Percentiles rank a stretch among this genome's conserved stretches.
Evolutionary conservation across 306 rosid species (phyloP).

Genomic region (Fagus crenata): DNA sequence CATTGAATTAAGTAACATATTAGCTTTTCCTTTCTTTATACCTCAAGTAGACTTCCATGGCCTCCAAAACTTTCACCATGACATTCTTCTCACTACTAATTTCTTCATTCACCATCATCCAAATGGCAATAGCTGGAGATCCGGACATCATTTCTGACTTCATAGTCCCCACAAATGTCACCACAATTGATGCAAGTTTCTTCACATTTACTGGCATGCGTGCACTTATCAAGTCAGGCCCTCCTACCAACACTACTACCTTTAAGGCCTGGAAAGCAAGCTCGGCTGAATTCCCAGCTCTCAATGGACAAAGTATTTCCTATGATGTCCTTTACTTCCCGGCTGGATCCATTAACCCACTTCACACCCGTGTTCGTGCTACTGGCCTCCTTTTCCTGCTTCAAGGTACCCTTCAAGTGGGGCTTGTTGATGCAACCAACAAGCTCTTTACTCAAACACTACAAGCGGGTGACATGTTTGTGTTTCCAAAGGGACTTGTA

Average conservation of each 20-base stretch:
- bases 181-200: conserved; percentile 31
- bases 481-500: conserved; percentile 56
- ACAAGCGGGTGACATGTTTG: conserved; percentile 43
- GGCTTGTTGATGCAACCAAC: conserved; percentile 46
- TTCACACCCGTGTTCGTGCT: conserved; percentile 51
- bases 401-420: conserved; percentile 47
- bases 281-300: conserved; percentile 43
- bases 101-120: conserved; percentile 19
- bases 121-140: conserved; percentile 40
- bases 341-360: conserved; percentile 39
- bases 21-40: no score
- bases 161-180: conserved; percentile 28
- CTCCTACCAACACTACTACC: neutral
- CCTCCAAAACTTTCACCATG: neutral
- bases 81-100: conserved; percentile 26
- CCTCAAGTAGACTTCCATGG: no score
- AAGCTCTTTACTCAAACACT: conserved; percentile 50
- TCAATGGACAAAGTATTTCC: conserved; percentile 57
- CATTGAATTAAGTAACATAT: no score
- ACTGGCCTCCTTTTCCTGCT: conserved; percentile 45
- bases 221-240: neutral
- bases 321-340: conserved; percentile 51
- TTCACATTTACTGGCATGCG: conserved; percentile 55
- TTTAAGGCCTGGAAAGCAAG: conserved; percentile 45
- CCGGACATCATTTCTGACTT: conserved; percentile 48